Base-by-base conservation (phyloP, 176 grass and related monocot genomes). In the Elaeis guineensis region DNA sequence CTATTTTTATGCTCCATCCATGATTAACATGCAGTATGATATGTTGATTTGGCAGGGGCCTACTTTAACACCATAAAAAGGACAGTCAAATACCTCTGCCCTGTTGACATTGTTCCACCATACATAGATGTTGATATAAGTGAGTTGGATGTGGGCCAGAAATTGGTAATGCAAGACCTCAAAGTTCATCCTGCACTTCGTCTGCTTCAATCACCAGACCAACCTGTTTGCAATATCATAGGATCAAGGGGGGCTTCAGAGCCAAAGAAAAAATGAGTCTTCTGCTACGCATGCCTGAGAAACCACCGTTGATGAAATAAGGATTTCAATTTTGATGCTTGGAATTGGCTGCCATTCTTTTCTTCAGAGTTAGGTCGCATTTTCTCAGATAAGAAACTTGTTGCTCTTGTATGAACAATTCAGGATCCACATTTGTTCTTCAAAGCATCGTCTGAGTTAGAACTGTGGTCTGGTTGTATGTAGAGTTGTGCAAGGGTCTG, bases 51-150 rank as follows among this genome's bases (percentile, higher is more conserved):
- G 55, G n/a, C 81, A 97, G 93, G 93, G 59, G 80, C 87, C 57
- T 97, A 97, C 53, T 97, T 97, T 68, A 97, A 97, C 70, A 85
- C 81, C 20, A 89, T 97, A 80, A 91, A 91, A 79, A 78, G 84
- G 69, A 97, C 84, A n/a, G 93, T 83, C 12, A 91, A 97, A 53
- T 97, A 57, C 67, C 73, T 97, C 16, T 91, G 93, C 56, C 93
- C 93, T 2, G 93, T 84, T 72, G 87, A 97, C 69, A 97, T 97
- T 19, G 71, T 97, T 32, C 93, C 93, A 15, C 93, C 93, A 7
- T 89, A 89, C 62, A 97, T 97, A 53, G 93, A 97, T 85, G 93
- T 97, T 53, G 93, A 97, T 75, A 39, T 97, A 39, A 97, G 93
- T 16, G 81, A 82, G 17, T 85, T 97, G 74, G 93, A 97, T 52